Conservation (phyloP, 169 alveolate species). For the Eimeria nieschulzi region DNA sequence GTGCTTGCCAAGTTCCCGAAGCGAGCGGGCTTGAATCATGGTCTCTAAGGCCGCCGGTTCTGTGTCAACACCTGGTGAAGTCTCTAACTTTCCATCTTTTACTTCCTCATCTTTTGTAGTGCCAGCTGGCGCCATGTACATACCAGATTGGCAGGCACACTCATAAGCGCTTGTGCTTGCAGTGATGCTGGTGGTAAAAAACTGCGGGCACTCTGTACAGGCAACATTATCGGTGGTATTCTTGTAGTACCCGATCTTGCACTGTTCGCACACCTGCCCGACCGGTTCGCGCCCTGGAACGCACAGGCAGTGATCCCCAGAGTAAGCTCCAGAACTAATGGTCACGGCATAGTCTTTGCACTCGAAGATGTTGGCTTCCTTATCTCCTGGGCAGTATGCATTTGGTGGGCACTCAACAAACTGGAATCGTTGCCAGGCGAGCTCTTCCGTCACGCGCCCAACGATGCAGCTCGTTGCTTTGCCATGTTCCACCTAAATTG, state of each 20-base stretch:
- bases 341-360: conserved; percentile 70
- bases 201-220: conserved; percentile 76
- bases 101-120: conserved; percentile 6
- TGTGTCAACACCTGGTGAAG: neutral
- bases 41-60: conserved; percentile 63
- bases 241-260: conserved; percentile 75
- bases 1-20: conserved; percentile 51
- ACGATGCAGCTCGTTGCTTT: conserved; percentile 44
- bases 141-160: conserved; percentile 75
- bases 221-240: conserved; percentile 74
- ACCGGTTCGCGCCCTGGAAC: conserved; percentile 67
- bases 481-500: conserved; percentile 54
- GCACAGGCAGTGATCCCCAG: conserved; percentile 70
- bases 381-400: conserved; percentile 73
- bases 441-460: conserved; percentile 55
- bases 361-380: conserved; percentile 67
- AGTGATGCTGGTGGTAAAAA: conserved; percentile 66
- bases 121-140: conserved; percentile 68
- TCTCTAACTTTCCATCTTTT: neutral
- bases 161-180: conserved; percentile 77
- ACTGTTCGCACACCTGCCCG: conserved; percentile 73
- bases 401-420: conserved; percentile 70
- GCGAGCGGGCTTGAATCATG: conserved; percentile 40
- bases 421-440: conserved; percentile 57
- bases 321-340: conserved; percentile 51